Conservation (phyloP, 495 filamentous ascomycete genomes). For the Terfezia boudieri region DNA sequence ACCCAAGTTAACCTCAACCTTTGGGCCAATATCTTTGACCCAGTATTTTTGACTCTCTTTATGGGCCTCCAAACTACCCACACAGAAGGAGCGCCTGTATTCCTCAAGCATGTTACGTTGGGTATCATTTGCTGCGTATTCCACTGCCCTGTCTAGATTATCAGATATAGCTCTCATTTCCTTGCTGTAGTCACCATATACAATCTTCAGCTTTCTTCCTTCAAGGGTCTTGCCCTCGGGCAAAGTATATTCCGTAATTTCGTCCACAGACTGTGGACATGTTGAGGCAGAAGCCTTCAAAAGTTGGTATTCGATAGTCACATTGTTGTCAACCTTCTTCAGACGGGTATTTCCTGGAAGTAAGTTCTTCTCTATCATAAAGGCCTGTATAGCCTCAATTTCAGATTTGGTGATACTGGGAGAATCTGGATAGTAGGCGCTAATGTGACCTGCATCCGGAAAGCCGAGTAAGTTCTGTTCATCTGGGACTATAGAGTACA, state of each 20-base stretch:
- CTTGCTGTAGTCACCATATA: conserved; percentile 62
- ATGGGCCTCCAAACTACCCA: conserved; percentile 67
- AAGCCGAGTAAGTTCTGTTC: conserved; percentile 71
- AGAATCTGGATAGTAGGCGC: conserved; percentile 80
- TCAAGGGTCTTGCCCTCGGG: conserved; percentile 3
- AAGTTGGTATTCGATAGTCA: conserved; percentile 40
- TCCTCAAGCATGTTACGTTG: conserved; percentile 63
- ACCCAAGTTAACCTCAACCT: conserved; percentile 75
- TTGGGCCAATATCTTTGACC: conserved; percentile 79
- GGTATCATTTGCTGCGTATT: conserved; percentile 62
- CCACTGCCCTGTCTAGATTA: conserved; percentile 45
- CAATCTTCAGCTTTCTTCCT: conserved; percentile 34
- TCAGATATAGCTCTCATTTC: conserved; percentile 62
- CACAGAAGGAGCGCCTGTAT: conserved; percentile 65
- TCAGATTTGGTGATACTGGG: conserved; percentile 67
- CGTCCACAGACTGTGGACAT: conserved; percentile 39
- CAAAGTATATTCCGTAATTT: conserved; percentile 22
- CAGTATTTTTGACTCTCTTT: conserved; percentile 79
- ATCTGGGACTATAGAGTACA: conserved; percentile 47
- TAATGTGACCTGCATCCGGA: conserved; percentile 59
- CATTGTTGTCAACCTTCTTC: conserved; percentile 42
- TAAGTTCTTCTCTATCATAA: conserved; percentile 11
- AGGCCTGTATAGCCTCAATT: conserved; percentile 13
- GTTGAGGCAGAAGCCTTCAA: conserved; percentile 55
- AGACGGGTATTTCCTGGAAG: conserved; percentile 73